Percentiles rank a stretch among this genome's conserved stretches.
These are phyloP conservation scores for Russula lepida DNA, from an alignment of 768 basidiomycete species.

Conservation along the genomic window DNA sequence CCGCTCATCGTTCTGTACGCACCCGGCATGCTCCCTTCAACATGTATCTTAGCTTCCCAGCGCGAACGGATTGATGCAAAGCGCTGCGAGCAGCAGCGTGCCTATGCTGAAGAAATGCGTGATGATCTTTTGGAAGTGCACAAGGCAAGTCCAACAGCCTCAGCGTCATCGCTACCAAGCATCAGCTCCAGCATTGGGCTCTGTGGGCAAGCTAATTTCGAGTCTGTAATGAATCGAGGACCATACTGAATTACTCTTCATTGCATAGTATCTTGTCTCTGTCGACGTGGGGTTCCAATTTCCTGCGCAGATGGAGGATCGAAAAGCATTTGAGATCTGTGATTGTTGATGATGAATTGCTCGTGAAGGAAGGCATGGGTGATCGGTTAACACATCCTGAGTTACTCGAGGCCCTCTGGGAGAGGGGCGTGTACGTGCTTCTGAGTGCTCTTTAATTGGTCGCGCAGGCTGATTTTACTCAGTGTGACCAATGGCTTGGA, in stretches of 20 bases:
- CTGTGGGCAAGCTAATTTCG: constrained; percentile 44
- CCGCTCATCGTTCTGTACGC: constrained; percentile 79
- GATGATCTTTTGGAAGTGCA: constrained; percentile 22
- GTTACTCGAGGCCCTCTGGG: constrained; percentile 56
- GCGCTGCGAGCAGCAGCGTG: constrained; percentile 37
- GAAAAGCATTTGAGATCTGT: constrained; percentile 34
- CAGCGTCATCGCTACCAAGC: constrained; percentile 25
- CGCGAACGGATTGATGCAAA: constrained; percentile 52
- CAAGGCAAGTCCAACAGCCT: constrained; percentile 31
- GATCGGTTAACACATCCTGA: constrained; percentile 43
- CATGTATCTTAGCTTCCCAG: constrained; percentile 78
- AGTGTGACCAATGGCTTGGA: constrained; percentile 35
- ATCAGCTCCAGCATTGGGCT: constrained; percentile 30
- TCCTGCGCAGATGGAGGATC: constrained; percentile 31
- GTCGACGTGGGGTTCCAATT: constrained; percentile 32
- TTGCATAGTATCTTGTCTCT: constrained; percentile 31
- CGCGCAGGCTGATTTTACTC: neutral
- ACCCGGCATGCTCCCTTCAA: constrained; percentile 80
- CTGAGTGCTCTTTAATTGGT: neutral
- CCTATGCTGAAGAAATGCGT: constrained; percentile 19
- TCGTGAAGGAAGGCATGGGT: constrained; percentile 42
- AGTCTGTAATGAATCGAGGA: neutral
- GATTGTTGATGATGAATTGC: constrained; percentile 53
- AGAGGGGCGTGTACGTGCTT: constrained; percentile 66
- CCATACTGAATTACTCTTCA: neutral